phyloP scores from a whole-genome alignment of 1,284 basidiomycete species.

The Lentinula novae-zelandiae region DNA sequence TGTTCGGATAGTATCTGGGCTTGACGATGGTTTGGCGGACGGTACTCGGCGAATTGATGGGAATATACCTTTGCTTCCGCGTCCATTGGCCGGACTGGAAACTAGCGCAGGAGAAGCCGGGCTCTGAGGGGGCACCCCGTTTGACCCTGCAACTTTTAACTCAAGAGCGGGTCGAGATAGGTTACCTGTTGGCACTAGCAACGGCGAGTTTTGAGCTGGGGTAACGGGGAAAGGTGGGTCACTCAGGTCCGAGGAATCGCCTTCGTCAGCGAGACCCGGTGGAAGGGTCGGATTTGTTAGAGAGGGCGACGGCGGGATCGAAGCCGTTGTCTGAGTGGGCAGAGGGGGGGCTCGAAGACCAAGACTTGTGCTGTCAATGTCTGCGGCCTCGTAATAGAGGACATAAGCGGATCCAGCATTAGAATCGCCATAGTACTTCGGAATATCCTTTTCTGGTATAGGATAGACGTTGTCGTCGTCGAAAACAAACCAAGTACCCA shows the following conservation, averaged over 20 bases:
- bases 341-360: conserved; percentile 46
- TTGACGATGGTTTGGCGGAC: neutral
- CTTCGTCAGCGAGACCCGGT: conserved; percentile 47
- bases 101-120: neutral
- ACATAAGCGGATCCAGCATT: conserved; percentile 91
- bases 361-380: conserved; percentile 70
- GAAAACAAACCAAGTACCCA: conserved; percentile 87
- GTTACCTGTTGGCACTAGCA: conserved; percentile 21
- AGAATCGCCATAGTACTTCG: conserved; percentile 93
- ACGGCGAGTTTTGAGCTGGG: conserved; percentile 19
- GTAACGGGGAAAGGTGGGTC: conserved; percentile 25
- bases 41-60: conserved; percentile 2
- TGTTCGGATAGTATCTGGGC: neutral
- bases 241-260: conserved; percentile 30
- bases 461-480: conserved; percentile 92
- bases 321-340: conserved; percentile 15
- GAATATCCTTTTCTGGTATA: conserved; percentile 87
- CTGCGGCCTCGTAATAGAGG: conserved; percentile 93
- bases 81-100: conserved; percentile 4
- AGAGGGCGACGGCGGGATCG: conserved; percentile 16
- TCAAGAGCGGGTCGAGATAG: conserved; percentile 9
- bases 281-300: conserved; percentile 35
- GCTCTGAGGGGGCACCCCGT: neutral
- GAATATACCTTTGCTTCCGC: conserved; percentile 3
- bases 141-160: neutral